A percentile compares a stretch with the other conserved stretches of the same genome.
phyloP scores from a whole-genome alignment of 192 early-diverging fungal species.

The Lobosporangium transversale region DNA sequence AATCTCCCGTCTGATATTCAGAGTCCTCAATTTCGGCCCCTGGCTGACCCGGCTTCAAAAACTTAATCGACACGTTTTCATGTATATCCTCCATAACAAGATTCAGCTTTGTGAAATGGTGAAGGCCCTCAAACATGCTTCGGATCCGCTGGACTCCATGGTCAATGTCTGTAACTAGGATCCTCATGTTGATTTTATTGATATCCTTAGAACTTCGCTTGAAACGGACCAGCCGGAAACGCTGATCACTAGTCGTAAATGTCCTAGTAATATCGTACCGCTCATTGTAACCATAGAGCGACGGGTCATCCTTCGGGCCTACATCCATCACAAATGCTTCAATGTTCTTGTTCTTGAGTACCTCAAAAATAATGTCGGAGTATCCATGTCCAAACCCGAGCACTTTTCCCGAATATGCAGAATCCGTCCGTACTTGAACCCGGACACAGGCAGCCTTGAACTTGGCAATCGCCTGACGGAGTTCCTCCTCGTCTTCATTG shows the following conservation, averaged over 20 bases:
- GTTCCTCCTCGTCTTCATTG: slow-evolving; percentile 21
- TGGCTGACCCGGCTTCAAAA: slow-evolving; percentile 11
- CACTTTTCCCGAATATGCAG: background rate
- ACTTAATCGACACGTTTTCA: slow-evolving; percentile 18
- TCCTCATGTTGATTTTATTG: slow-evolving; percentile 1
- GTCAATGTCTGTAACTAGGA: slow-evolving; percentile 25
- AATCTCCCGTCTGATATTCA: slow-evolving; percentile 8
- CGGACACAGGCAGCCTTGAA: slow-evolving; percentile 15
- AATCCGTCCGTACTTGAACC: slow-evolving; percentile 1
- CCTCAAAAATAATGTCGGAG: slow-evolving; percentile 10
- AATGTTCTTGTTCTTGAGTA: slow-evolving; percentile 24
- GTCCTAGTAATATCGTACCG: background rate
- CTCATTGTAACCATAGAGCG: slow-evolving; percentile 5
- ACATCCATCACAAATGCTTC: slow-evolving; percentile 27
- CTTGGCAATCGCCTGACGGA: slow-evolving; percentile 10
- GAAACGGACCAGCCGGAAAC: slow-evolving; percentile 12
- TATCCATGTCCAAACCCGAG: slow-evolving; percentile 19
- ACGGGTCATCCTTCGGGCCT: background rate
- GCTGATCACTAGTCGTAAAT: background rate
- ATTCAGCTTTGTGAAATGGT: slow-evolving; percentile 18
- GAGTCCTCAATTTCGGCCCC: slow-evolving; percentile 16
- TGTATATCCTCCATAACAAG: slow-evolving; percentile 8
- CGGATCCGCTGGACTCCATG: background rate
- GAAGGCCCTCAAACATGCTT: slow-evolving; percentile 12
- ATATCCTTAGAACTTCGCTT: slow-evolving; percentile 1